Base-by-base conservation (phyloP, 192 early-diverging fungal genomes). In the Rhizophagus sp. region DNA sequence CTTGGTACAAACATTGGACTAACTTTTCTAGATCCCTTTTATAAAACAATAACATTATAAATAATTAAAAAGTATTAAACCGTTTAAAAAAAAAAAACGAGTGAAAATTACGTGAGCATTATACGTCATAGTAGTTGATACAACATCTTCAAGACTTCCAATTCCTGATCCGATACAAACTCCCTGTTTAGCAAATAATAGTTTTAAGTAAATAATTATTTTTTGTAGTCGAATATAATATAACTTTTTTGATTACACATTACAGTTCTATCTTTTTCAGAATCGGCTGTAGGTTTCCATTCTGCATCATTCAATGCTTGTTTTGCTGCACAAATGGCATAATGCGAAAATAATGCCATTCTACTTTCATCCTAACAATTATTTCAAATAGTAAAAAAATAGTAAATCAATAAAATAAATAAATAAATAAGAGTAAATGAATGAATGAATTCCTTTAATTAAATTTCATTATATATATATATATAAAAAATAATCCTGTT, bases 111-210 rank as follows among this genome's bases (percentile, higher is more conserved):
- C 92, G 39, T 86, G 82, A 67, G 86, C 81, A 17, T 80, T 69
- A 83, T 90, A 94, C 62, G 85, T 85, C 9, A 79, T 72, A 13
- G 91, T 80, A 8, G 87, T 93, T 0, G 82, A 69, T 1, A 87
- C 88, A 75, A 97, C 90, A 72, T 99, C 97, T 17, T 97, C 95
- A 6, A 97, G 79, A 71, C 94, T 93, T 62, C 97, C 97, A 79
- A 99, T 97, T 9, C 97, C 96, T 1, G 95, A 95, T 63, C 97
- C 97, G 44, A 97, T 89, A 83, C 95, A 97, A n/a, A 97, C 96
- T 67, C 97, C 97, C 92, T 92, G 39, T 19, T 62, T 19, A 64
- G 24, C 17, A 19, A 74, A 30, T 17, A 77, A 41, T 41, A 41
- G 0, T 41, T 41, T 47, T 47, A 2, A 24, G 8, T 66, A 25